Evolutionary conservation across 2,329 filamentous ascomycete genomes (phyloP), one percentile per base, ranked within the genome.

Genomic region (Neoascochyta sp.): DNA sequence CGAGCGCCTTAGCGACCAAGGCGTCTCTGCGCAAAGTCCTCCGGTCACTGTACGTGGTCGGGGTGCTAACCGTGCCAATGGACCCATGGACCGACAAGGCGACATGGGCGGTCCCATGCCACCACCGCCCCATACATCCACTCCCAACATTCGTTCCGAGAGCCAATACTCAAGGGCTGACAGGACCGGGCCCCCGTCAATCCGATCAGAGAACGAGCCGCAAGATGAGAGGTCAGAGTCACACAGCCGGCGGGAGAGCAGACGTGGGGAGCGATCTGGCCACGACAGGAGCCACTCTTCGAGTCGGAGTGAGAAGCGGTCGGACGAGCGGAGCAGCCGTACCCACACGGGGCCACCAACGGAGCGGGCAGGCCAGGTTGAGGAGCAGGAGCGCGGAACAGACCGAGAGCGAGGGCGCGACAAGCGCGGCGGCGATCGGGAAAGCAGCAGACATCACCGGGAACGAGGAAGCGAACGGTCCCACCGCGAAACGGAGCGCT

Each of bases 1-100:
- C 3, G 50, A 57, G 16, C 34, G 52, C 27, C 29, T 42, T 22
- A 43, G 22, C 16, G 51, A 47, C 23, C 41, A 40, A 2, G 34
- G 30, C 18, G 22, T 29, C 14, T 29, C 47, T 7, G 19, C 32
- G 15, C 32, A 40, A 11, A 46, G 52, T 14, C 41, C 49, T 16
- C 45, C 54, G 3, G 32, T 39, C 27, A 36, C 36, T n/a, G 45
- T 60, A 15, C 57, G 59, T 21, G 54, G 54, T 25, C 55, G 59
- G 13, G 54, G 54, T 28, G 50, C 51, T 6, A 49, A 32, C 30
- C 52, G 54, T 12, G 52, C 50, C 10, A 54, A 45, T 14, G 50
- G 47, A 5, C 39, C 44, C 8, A 22, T 36, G 7, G 49, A 54
- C 3, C 29, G 36, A 20, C 25, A 37, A 16, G 36, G 41, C 22